Percentiles rank a stretch among this genome's conserved stretches.
Conservation (phyloP, 352 stramenopile genomes). For the Phytophthora agathidicida region DNA sequence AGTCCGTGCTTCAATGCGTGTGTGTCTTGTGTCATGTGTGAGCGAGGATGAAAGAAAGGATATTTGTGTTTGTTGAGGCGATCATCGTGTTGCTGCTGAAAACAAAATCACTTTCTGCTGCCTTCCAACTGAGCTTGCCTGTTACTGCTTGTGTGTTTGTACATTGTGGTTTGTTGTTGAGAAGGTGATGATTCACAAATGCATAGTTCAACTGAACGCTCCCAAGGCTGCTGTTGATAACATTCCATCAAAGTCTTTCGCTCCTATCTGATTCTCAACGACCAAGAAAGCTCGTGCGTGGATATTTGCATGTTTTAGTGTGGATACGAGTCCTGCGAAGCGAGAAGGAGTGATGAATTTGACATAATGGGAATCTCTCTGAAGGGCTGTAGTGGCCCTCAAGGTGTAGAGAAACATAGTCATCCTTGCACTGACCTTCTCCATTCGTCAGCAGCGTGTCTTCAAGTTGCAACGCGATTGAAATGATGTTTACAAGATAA, state of each 20-base stretch:
- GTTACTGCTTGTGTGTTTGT: background rate
- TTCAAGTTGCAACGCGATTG: conserved; percentile 37
- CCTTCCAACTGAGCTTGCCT: conserved; percentile 85
- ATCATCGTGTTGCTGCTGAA: conserved; percentile 58
- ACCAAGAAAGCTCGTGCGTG: conserved; percentile 5
- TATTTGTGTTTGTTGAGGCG: conserved; percentile 71
- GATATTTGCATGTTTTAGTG: background rate
- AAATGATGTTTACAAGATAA: conserved; percentile 80
- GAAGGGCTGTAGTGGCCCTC: conserved; percentile 45
- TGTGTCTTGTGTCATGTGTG: conserved; percentile 12
- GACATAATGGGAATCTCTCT: conserved; percentile 87
- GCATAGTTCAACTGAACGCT: conserved; percentile 86
- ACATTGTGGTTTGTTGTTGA: conserved; percentile 32
- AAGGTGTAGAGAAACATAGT: conserved; percentile 65
- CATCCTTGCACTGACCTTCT: conserved; percentile 85
- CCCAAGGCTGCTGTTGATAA: conserved; percentile 64
- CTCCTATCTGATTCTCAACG: conserved; percentile 83
- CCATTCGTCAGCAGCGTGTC: background rate
- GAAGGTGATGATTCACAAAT: conserved; percentile 71
- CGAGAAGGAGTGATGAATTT: conserved; percentile 75
- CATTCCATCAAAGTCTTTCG: conserved; percentile 82
- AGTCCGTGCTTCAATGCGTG: conserved; percentile 41
- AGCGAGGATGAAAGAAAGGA: conserved; percentile 86
- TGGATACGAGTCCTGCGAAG: conserved; percentile 4
- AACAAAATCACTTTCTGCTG: conserved; percentile 87